phyloP scores from a whole-genome alignment of 345 rosid species.

The Durio zibethinus region DNA sequence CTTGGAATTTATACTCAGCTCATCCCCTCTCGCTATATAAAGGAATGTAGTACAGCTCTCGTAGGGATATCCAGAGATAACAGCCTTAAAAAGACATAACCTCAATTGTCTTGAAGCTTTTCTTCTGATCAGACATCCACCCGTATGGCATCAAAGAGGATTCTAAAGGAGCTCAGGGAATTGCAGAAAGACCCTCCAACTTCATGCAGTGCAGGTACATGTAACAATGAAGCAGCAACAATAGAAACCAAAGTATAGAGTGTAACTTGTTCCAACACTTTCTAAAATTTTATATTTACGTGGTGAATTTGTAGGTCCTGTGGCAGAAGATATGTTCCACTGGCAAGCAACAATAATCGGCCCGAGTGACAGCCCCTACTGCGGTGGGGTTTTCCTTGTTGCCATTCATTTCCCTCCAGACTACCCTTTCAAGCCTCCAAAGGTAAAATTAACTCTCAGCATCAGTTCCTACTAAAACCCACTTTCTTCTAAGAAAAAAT shows the following conservation, averaged over 20 bases:
- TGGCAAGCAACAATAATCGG: slow-evolving; percentile 62
- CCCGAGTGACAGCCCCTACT: slow-evolving; percentile 47
- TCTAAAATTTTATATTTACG: neutral
- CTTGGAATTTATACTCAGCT: slow-evolving; percentile 17
- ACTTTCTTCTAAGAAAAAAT: neutral
- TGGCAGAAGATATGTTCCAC: slow-evolving; percentile 58
- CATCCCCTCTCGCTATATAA: slow-evolving; percentile 2
- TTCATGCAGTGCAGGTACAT: slow-evolving; percentile 9
- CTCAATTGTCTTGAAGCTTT: neutral
- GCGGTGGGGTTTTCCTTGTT: slow-evolving; percentile 53
- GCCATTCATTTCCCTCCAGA: slow-evolving; percentile 52
- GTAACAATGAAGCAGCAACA: neutral
- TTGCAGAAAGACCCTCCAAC: slow-evolving; percentile 15
- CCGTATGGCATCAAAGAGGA: slow-evolving; percentile 3
- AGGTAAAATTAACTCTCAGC: slow-evolving; percentile 21
- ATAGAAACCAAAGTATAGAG: neutral
- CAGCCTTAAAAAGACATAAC: neutral
- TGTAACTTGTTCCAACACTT: neutral
- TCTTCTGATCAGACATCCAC: neutral
- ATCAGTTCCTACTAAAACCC: neutral
- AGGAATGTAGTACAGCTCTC: neutral
- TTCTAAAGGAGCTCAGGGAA: slow-evolving; percentile 11
- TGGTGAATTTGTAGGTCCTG: slow-evolving; percentile 38
- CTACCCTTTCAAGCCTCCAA: slow-evolving; percentile 67
- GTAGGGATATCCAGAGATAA: neutral